phyloP scores from a whole-genome alignment of 2,329 filamentous ascomycete species.

The Botrytis porri region DNA sequence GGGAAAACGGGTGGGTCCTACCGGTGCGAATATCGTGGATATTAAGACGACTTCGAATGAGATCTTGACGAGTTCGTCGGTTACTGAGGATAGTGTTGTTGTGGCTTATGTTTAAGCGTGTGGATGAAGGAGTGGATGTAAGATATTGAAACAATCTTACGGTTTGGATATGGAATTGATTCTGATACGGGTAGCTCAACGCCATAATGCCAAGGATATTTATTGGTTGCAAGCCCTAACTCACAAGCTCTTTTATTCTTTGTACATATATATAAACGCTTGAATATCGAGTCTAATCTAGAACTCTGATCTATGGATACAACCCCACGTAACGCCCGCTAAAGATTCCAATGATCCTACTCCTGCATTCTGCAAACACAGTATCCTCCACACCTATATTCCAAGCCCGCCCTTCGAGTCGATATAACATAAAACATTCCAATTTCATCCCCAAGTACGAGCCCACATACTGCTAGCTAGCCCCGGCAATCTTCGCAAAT shows the following conservation, averaged over 20 bases:
- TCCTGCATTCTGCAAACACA: background rate
- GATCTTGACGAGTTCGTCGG: background rate
- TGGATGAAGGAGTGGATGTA: background rate
- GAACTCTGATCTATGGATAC: background rate
- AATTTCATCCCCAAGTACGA: background rate
- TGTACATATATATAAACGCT: background rate
- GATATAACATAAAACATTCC: background rate
- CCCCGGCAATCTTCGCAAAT: background rate
- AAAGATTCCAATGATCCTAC: background rate
- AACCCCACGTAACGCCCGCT: background rate
- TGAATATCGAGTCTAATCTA: background rate
- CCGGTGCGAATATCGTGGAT: background rate
- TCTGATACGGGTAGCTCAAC: background rate
- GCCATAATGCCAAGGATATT: background rate
- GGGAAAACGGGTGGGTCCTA: background rate
- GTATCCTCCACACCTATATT: background rate
- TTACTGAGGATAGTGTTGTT: background rate
- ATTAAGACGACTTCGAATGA: background rate
- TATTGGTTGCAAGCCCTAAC: background rate
- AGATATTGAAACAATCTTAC: background rate
- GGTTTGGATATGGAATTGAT: background rate
- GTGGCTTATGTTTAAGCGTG: background rate
- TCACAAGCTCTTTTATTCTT: background rate
- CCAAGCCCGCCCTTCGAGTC: background rate
- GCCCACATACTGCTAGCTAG: constrained; percentile 2